Percentiles rank a stretch among this genome's conserved stretches.
Conservation (phyloP, 257 asterid species). For the Nyctanthes arbortristis region DNA sequence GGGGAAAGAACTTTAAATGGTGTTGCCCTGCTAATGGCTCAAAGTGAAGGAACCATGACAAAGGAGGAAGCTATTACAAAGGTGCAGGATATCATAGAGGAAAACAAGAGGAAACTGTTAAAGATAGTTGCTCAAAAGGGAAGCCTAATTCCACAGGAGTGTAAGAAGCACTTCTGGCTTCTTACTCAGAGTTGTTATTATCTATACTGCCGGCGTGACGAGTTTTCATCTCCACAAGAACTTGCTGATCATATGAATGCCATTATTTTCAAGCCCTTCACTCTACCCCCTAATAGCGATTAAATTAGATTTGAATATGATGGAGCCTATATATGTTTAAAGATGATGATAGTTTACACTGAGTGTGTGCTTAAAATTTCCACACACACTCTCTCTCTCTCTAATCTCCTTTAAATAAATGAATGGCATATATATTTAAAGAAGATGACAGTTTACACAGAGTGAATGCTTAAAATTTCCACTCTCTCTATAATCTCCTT, state of each 20-base stretch:
- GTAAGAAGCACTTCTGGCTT: slow-evolving; percentile 34
- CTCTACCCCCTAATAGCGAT: background rate
- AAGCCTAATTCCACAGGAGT: slow-evolving; percentile 30
- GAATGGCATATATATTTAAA: too few relatives aligned
- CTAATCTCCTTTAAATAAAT: too few relatives aligned
- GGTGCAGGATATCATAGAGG: slow-evolving; percentile 19
- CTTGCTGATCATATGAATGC: slow-evolving; percentile 29
- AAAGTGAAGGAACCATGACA: slow-evolving; percentile 1
- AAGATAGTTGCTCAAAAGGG: slow-evolving; percentile 33
- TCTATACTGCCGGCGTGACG: slow-evolving; percentile 30
- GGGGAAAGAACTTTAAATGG: slow-evolving; percentile 24
- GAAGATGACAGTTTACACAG: too few relatives aligned
- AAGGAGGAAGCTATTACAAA: slow-evolving; percentile 28
- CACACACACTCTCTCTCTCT: too few relatives aligned
- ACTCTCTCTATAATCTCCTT: too few relatives aligned
- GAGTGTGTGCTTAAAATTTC: too few relatives aligned
- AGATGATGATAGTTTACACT: too few relatives aligned
- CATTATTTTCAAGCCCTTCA: slow-evolving; percentile 30
- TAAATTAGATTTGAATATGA: too few relatives aligned
- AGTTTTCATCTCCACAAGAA: slow-evolving; percentile 33
- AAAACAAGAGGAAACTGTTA: slow-evolving; percentile 31
- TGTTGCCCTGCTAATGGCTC: slow-evolving; percentile 23
- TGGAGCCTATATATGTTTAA: too few relatives aligned
- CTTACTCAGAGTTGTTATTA: slow-evolving; percentile 28
- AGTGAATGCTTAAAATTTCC: too few relatives aligned